Conservation (phyloP, 225 moss, liverwort and hornwort species). For the Neckera pumila region DNA sequence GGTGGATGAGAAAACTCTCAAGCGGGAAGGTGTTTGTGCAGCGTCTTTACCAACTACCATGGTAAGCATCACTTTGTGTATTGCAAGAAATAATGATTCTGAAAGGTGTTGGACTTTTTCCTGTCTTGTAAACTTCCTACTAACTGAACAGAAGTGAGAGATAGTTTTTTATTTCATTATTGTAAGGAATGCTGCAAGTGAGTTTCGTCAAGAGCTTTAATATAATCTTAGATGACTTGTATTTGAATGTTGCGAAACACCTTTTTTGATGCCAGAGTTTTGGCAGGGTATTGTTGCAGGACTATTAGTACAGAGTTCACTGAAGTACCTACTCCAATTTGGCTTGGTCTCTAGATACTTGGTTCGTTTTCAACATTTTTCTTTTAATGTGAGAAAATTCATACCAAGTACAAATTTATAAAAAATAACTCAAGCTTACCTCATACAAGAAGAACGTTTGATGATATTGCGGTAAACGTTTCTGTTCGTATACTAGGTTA, state of each 20-base stretch:
- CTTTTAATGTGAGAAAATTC: background rate
- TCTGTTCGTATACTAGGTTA: background rate
- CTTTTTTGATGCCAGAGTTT: slow-evolving; percentile 11
- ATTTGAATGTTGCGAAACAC: background rate
- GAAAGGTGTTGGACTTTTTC: background rate
- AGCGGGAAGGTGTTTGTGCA: slow-evolving; percentile 96
- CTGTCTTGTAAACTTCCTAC: background rate
- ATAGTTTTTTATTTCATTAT: background rate
- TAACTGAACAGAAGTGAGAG: background rate
- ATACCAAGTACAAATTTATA: background rate
- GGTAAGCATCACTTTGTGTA: slow-evolving; percentile 28
- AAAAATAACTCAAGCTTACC: background rate
- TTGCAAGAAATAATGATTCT: background rate
- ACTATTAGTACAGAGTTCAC: slow-evolving; percentile 75
- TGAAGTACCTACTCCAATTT: slow-evolving; percentile 81
- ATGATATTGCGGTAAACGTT: background rate
- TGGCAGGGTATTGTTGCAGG: slow-evolving; percentile 92
- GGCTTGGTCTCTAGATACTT: slow-evolving; percentile 82
- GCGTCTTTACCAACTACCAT: slow-evolving; percentile 96
- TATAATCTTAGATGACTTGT: background rate
- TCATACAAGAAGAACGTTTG: background rate
- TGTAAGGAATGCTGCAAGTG: background rate
- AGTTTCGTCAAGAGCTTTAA: background rate
- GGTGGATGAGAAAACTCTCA: slow-evolving; percentile 91
- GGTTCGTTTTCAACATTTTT: slow-evolving; percentile 26